Evolutionary conservation across 2,329 filamentous ascomycete species (phyloP).

Genomic region (Pyrenophora graminea): DNA sequence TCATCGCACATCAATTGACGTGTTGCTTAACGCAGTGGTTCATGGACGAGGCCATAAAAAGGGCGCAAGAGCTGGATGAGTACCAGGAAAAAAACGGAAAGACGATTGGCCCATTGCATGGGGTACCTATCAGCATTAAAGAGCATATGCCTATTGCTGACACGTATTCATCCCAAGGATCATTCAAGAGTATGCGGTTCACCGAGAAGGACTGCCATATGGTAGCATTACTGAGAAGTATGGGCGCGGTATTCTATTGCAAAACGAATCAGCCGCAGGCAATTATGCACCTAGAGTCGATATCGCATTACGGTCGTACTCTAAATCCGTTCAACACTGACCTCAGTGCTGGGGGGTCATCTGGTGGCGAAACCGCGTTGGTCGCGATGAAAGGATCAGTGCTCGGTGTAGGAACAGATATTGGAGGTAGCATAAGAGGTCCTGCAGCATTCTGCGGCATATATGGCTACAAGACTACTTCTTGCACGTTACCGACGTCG

Average conservation of each 20-base stretch:
- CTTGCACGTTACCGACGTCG: conserved; percentile 20
- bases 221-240: conserved; percentile 56
- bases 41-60: conserved; percentile 24
- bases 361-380: conserved; percentile 32
- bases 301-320: conserved; percentile 55
- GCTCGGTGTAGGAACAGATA: conserved; percentile 31
- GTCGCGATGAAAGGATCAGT: conserved; percentile 26
- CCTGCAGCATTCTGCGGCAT: conserved; percentile 31
- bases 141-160: conserved; percentile 51
- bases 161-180: conserved; percentile 63
- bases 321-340: conserved; percentile 52
- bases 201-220: conserved; percentile 59
- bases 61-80: conserved; percentile 45
- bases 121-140: conserved; percentile 60
- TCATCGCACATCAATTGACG: conserved; percentile 23
- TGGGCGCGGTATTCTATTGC: conserved; percentile 58
- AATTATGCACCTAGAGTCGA: conserved; percentile 59
- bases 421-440: conserved; percentile 30
- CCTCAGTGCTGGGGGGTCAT: conserved; percentile 56
- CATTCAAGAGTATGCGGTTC: conserved; percentile 52
- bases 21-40: conserved; percentile 29
- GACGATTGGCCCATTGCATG: conserved; percentile 48
- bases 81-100: conserved; percentile 43
- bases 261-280: conserved; percentile 59
- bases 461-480: conserved; percentile 35